phyloP scores from a whole-genome alignment of 2,329 filamentous ascomycete genomes.

The Shiraia sp. region DNA sequence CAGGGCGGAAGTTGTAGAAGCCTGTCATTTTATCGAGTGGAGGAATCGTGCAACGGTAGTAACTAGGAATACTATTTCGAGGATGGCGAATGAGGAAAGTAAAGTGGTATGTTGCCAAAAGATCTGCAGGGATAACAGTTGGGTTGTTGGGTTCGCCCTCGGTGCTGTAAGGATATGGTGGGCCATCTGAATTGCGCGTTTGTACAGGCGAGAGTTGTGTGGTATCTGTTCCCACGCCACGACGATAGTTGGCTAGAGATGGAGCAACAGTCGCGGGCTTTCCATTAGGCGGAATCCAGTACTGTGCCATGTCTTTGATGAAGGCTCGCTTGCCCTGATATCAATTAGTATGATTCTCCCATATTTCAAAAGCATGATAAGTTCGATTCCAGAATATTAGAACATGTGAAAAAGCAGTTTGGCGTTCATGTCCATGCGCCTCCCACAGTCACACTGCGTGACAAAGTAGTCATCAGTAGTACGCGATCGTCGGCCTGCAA shows the following conservation, averaged over 20 bases:
- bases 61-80: conserved; percentile 87
- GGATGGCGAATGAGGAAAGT: conserved; percentile 97
- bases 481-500: not conserved
- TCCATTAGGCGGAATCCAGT: conserved; percentile 76
- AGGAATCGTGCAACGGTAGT: conserved; percentile 90
- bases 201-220: conserved; percentile 41
- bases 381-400: no score
- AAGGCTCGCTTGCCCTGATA: conserved; percentile 84
- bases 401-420: no score
- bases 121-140: conserved; percentile 75
- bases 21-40: conserved; percentile 81
- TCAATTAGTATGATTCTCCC: conserved; percentile 21
- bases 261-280: conserved; percentile 73
- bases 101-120: conserved; percentile 84
- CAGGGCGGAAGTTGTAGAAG: conserved; percentile 83
- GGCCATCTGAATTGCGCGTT: conserved; percentile 26
- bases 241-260: conserved; percentile 67
- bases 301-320: conserved; percentile 98
- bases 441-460: not conserved
- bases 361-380: no score
- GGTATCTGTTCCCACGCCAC: conserved; percentile 61
- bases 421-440: not conserved
- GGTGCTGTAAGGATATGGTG: conserved; percentile 63
- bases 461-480: not conserved
- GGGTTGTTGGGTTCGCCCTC: conserved; percentile 72